phyloP scores from a whole-genome alignment of 345 rosid species.

The Zanthoxylum bungeanum region DNA sequence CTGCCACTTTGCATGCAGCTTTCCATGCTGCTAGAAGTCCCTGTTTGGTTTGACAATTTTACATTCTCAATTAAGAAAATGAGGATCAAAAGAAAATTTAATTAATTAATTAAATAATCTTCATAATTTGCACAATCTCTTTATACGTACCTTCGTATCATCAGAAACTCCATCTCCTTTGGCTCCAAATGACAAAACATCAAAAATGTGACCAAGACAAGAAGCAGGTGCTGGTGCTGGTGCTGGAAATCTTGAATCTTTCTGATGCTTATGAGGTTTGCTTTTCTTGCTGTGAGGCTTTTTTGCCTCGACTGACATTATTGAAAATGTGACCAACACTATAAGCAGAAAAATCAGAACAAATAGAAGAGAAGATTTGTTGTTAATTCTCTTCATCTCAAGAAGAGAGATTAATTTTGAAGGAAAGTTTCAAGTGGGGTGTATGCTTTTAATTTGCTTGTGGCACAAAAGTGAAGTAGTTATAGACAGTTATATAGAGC shows the following conservation, averaged over 20 bases:
- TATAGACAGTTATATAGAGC: conserved; percentile 31
- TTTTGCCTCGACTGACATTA: conserved; percentile 43
- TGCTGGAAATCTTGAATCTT: conserved; percentile 13
- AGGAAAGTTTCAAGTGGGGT: neutral
- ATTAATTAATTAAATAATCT: no score
- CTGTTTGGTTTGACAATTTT: conserved; percentile 24
- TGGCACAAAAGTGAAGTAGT: conserved; percentile 21
- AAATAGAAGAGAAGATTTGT: conserved; percentile 17
- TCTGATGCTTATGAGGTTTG: conserved; percentile 29
- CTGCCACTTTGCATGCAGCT: conserved; percentile 50
- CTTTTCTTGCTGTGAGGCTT: conserved; percentile 33
- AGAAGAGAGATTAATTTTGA: neutral
- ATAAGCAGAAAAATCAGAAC: conserved; percentile 14
- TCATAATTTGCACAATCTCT: neutral
- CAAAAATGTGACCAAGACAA: conserved; percentile 20
- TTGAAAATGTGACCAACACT: conserved; percentile 18
- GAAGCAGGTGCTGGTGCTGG: conserved; percentile 41
- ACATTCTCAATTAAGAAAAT: neutral
- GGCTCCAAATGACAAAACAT: conserved; percentile 55
- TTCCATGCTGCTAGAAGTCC: conserved; percentile 54
- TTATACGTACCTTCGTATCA: conserved; percentile 44
- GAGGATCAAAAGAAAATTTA: no score
- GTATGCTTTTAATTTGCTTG: conserved; percentile 1
- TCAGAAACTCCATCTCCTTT: conserved; percentile 55
- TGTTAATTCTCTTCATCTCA: conserved; percentile 30